These are phyloP conservation scores for Amborella trichopoda DNA, from an alignment of 164 flowering plant genomes.

Conservation along the genomic window DNA sequence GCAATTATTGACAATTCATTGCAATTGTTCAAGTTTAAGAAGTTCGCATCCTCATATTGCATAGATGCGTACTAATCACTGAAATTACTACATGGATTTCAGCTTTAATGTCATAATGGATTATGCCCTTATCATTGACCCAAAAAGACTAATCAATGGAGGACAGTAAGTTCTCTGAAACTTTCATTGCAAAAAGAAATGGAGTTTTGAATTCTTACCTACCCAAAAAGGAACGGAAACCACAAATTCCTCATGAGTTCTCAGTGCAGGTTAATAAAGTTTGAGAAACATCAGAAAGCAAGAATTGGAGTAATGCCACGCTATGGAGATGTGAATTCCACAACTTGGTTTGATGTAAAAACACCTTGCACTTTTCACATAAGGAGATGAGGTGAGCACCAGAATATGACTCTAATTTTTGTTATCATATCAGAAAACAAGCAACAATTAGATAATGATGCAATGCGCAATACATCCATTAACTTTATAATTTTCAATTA, in stretches of 20 bases:
- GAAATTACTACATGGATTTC: background rate
- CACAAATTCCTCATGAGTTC: background rate
- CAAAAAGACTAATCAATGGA: background rate
- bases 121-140: constrained; percentile 5
- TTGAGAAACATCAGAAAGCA: constrained; percentile 2
- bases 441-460: background rate
- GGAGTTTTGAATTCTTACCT: background rate
- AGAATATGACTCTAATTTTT: background rate
- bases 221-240: no score
- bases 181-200: background rate
- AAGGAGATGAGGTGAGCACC: constrained; percentile 9
- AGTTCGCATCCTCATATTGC: no score
- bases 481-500: background rate
- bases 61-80: background rate
- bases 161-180: constrained; percentile 2
- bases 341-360: constrained; percentile 6
- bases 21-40: no score
- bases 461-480: background rate
- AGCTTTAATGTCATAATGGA: constrained; percentile 12
- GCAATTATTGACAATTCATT: no score
- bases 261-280: constrained; percentile 7
- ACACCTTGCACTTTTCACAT: constrained; percentile 11
- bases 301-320: constrained; percentile 11
- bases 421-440: background rate
- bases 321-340: constrained; percentile 6